Evolutionary conservation across 2,329 filamentous ascomycete genomes (phyloP).

Genomic region (Kalmusia sp.): DNA sequence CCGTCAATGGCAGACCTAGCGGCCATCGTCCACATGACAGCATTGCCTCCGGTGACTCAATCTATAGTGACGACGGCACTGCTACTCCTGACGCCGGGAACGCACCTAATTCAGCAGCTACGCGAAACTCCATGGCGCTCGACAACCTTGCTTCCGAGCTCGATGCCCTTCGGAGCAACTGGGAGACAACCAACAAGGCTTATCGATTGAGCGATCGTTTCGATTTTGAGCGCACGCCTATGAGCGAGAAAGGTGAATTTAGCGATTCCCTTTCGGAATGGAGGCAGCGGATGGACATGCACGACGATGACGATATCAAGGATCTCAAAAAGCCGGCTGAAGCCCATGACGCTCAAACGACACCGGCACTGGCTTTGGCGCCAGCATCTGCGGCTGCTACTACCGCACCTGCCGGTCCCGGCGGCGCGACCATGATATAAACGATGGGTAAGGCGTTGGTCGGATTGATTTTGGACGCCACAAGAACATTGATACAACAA

Average conservation of each 20-base stretch:
- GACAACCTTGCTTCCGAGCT: constrained; percentile 93
- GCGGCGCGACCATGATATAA: constrained; percentile 28
- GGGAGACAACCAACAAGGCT: constrained; percentile 95
- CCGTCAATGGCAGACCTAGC: constrained; percentile 42
- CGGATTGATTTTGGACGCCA: constrained; percentile 2
- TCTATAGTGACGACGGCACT: constrained; percentile 53
- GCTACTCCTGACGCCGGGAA: constrained; percentile 41
- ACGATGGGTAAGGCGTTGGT: constrained; percentile 8
- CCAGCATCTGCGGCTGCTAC: constrained; percentile 11
- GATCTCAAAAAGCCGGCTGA: constrained; percentile 3
- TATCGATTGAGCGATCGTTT: constrained; percentile 90
- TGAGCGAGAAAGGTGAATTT: constrained; percentile 40
- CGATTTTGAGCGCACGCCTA: constrained; percentile 73
- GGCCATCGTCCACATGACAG: constrained; percentile 62
- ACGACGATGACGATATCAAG: constrained; percentile 30
- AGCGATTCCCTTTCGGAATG: constrained; percentile 44
- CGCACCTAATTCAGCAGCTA: constrained; percentile 36
- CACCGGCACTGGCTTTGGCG: background rate
- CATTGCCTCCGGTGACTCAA: constrained; percentile 63
- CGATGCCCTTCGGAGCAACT: constrained; percentile 86
- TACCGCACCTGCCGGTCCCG: constrained; percentile 19
- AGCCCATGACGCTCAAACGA: constrained; percentile 3
- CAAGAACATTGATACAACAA: background rate
- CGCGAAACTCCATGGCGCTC: constrained; percentile 73
- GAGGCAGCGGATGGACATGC: constrained; percentile 40